Percentiles rank a stretch among this genome's conserved stretches.
phyloP scores from a whole-genome alignment of 345 rosid species.

The Hypericum androsaemum region DNA sequence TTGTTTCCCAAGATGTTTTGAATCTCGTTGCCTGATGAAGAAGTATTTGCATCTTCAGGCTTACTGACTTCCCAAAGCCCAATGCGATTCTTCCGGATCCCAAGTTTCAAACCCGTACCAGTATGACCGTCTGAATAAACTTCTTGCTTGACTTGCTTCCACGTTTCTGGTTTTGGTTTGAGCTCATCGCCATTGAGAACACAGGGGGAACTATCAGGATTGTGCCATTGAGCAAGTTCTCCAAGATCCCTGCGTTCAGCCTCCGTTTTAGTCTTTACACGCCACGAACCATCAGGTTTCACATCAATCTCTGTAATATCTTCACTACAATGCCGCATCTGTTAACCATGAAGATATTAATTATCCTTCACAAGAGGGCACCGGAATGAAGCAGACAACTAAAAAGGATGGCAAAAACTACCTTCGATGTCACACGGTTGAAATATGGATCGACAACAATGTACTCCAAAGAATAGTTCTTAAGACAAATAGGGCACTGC shows the following conservation, averaged over 20 bases:
- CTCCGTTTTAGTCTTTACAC: conserved; percentile 16
- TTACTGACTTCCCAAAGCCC: conserved; percentile 12
- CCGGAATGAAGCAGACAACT: no score
- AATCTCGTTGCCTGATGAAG: conserved; percentile 8
- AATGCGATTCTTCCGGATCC: conserved; percentile 13
- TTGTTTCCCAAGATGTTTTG: conserved; percentile 6
- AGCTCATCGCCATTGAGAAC: conserved; percentile 3
- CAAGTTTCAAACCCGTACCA: conserved; percentile 2
- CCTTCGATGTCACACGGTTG: conserved; percentile 22
- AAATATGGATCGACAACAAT: conserved; percentile 25
- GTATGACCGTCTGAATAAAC: conserved; percentile 1
- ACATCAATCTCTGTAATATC: conserved; percentile 31
- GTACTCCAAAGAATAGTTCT: conserved; percentile 26
- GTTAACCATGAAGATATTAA: neutral
- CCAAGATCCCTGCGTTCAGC: conserved; percentile 11
- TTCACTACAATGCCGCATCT: conserved; percentile 29
- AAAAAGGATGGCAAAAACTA: neutral
- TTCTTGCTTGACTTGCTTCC: conserved; percentile 9
- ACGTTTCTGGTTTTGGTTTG: conserved; percentile 7
- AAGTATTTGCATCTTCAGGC: conserved; percentile 1
- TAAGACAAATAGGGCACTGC: conserved; percentile 32
- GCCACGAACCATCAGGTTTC: conserved; percentile 37
- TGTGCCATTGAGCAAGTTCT: conserved; percentile 27
- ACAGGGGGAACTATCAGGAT: conserved; percentile 20
- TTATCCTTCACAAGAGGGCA: no score